A percentile compares a stretch with the other conserved stretches of the same genome.
phyloP scores from a whole-genome alignment of 345 rosid genomes.

The Ceriops zippeliana region DNA sequence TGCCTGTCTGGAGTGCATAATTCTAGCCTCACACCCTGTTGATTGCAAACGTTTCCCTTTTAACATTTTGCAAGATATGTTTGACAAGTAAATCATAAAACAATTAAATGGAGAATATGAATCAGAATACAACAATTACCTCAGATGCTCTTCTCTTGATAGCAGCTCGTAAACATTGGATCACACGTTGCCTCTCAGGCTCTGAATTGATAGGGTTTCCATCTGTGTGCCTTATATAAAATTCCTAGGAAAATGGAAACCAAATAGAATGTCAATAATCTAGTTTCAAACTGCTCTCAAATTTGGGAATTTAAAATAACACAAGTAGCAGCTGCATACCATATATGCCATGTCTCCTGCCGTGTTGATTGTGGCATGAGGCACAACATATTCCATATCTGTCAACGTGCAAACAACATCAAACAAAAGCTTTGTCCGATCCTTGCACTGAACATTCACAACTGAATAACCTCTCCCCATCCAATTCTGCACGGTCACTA shows the following conservation, averaged over 20 bases:
- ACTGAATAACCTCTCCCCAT: slow-evolving; percentile 74
- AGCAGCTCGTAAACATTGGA: slow-evolving; percentile 84
- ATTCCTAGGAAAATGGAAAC: slow-evolving; percentile 49
- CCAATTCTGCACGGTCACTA: slow-evolving; percentile 92
- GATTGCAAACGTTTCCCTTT: not conserved
- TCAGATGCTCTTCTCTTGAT: slow-evolving; percentile 76
- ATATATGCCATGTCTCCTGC: slow-evolving; percentile 54
- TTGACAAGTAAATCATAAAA: not conserved
- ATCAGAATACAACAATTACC: slow-evolving; percentile 36
- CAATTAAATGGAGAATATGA: not conserved
- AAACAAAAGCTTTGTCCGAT: slow-evolving; percentile 73
- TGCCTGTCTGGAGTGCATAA: slow-evolving; percentile 53
- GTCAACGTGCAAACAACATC: slow-evolving; percentile 95
- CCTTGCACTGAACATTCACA: slow-evolving; percentile 85
- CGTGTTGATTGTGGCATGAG: slow-evolving; percentile 77
- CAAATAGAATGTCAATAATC: not conserved
- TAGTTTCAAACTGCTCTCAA: not conserved
- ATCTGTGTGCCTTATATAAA: slow-evolving; percentile 75
- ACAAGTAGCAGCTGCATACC: slow-evolving; percentile 35
- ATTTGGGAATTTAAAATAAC: not conserved
- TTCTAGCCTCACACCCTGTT: slow-evolving; percentile 85
- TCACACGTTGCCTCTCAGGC: slow-evolving; percentile 88
- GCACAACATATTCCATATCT: slow-evolving; percentile 90
- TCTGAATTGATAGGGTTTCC: slow-evolving; percentile 95
- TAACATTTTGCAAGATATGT: slow-evolving; percentile 1